Evolutionary conservation across 306 rosid genomes (phyloP).

Genomic region (Medicago lupulina): DNA sequence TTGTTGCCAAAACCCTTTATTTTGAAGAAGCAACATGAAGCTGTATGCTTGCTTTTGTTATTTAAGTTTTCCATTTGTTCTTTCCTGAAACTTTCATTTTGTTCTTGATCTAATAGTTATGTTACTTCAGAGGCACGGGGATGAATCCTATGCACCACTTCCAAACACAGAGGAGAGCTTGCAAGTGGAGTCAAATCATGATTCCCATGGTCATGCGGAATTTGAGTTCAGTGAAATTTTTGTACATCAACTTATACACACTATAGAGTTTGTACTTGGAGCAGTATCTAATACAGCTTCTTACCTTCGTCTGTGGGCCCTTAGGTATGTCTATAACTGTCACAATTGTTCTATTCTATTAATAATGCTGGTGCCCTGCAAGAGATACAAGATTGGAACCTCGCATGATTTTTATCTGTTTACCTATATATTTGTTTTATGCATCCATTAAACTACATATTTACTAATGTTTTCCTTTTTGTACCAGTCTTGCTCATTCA

Average conservation of each 20-base stretch:
- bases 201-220: slow-evolving; percentile 86
- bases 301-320: slow-evolving; percentile 97
- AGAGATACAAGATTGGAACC: slow-evolving; percentile 20
- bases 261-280: slow-evolving; percentile 93
- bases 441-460: slow-evolving; percentile 14
- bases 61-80: not conserved
- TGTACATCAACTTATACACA: slow-evolving; percentile 93
- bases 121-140: slow-evolving; percentile 77
- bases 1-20: slow-evolving; percentile 95
- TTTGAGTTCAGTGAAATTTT: slow-evolving; percentile 89
- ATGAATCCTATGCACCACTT: slow-evolving; percentile 70
- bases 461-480: slow-evolving; percentile 38
- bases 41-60: slow-evolving; percentile 55
- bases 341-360: not conserved
- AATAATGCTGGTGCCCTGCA: slow-evolving; percentile 6
- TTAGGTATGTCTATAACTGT: slow-evolving; percentile 64
- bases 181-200: slow-evolving; percentile 72
- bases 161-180: slow-evolving; percentile 78
- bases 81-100: slow-evolving; percentile 18
- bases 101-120: slow-evolving; percentile 44
- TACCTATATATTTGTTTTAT: slow-evolving; percentile 11
- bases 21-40: slow-evolving; percentile 87
- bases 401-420: slow-evolving; percentile 17
- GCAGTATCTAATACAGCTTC: slow-evolving; percentile 97
- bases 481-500: slow-evolving; percentile 90